Base-by-base conservation (phyloP, 306 rosid genomes). In the Cucurbita pepo region DNA sequence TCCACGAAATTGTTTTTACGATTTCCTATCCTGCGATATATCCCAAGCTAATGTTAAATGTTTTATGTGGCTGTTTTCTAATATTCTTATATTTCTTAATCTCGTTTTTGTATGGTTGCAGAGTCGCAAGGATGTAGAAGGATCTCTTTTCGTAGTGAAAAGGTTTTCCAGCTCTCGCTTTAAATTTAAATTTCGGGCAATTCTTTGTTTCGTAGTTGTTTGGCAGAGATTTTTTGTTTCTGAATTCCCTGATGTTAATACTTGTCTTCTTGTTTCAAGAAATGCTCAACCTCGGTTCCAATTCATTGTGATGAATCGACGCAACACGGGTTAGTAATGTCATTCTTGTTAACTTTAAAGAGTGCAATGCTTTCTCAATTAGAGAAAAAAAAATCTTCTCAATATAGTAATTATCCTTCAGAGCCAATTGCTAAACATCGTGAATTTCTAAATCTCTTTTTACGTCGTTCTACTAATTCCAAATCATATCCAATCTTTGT, bases 71-170 rank as follows among this genome's bases (percentile, higher is more conserved):
- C 66, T 57, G 75, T 14, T 12, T 45, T 70, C 5, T 76, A 30
- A 12, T 22, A 21, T 52, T 36, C n/a, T 69, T 11, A 1, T 40
- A 4, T 73, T 57, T 5, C 21, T 30, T 11, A 22, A 6, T 72
- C 56, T 72, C 13, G 62, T 50, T 45, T 53, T 38, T 75, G 51
- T 66, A 44, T 65, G 81, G 79, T 69, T 87, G 72, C 82, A 88
- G 97, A 90, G 98, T 86, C 98, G 98, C 60, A 93, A 90, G 86
- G 94, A 93, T 78, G 98, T 93, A 37, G 98, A 90, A 87, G 98
- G 98, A 79, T 90, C 98, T 82, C 98, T 93, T 69, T 93, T 93
- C 59, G 98, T 93, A 36, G 98, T 93, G 38, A 87, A 93, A 82
- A 90, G 98, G 98, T 93, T 71, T 53, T 69, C 36, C 22, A 69